Evolutionary conservation across 2,329 filamentous ascomycete species (phyloP), one percentile per base, ranked within the genome.

Genomic region (Trematosphaeria pertusa): DNA sequence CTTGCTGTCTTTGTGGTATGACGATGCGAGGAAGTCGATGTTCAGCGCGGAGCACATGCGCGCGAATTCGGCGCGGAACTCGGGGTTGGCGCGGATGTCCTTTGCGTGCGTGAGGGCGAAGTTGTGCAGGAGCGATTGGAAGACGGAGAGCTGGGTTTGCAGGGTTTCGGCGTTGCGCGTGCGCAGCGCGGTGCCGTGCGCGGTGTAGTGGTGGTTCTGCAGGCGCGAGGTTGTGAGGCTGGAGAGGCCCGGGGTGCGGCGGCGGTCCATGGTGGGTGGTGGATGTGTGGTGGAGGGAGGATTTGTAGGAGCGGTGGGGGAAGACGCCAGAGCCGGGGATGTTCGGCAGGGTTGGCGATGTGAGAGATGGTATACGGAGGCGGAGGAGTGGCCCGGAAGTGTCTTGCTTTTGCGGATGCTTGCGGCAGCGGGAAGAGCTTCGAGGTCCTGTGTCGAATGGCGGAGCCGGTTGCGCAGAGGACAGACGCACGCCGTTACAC

Each of bases 1-100:
- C 36, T 73, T 76, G 50, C 77, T 81, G 61, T 58, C 72, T 62
- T 59, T 70, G 54, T 66, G 62, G 52, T 73, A 67, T 1, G 58
- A 64, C 12, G 75, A 76, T 1, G 91, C 91, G 14, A 99, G 80
- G 2, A 94, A 95, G 71, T 99, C 94, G 10, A 99, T 91, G 37
- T 94, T 94, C 59, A 99, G 97, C 53, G 92, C 91, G 64, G 91
- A 86, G 76, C 94, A 99, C 94, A 99, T 99, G 71, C 93, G 91
- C 3, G 94, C 93, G 69, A 99, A 99, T 74, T 99, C 93, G 24
- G 93, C 91, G 51, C 94, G 90, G 73, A 99, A 99, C 7, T 85
- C 87, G 5, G 94, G 94, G 71, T 97, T 92, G 2, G 91, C 96
- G 54, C 93, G 92, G 50, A 99, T 99, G 64, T 96, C 94, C 68